phyloP scores from a whole-genome alignment of 352 stramenopile genomes.

The Aphanomyces stellatus region DNA sequence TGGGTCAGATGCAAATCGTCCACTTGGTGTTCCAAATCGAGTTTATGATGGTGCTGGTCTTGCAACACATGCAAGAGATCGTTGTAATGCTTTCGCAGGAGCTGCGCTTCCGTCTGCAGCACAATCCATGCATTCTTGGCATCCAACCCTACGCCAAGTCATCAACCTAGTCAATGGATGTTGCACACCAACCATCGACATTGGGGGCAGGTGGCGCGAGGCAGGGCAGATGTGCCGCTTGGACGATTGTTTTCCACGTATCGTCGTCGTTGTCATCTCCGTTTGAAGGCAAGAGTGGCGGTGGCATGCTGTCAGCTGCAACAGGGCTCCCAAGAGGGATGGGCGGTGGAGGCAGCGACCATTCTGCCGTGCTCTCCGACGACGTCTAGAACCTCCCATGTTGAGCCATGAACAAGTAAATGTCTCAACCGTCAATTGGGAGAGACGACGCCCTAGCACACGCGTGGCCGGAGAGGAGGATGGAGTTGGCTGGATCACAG shows the following conservation, averaged over 20 bases:
- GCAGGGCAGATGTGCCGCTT: not conserved
- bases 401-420: no score
- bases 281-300: no score
- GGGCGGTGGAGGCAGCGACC: no score
- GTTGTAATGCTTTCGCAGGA: conserved; percentile 75
- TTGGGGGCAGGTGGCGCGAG: not conserved
- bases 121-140: conserved; percentile 36
- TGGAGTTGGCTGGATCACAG: no score
- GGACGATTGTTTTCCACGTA: not conserved
- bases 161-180: not conserved
- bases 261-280: not conserved
- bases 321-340: no score
- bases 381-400: no score
- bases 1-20: conserved; percentile 6
- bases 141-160: conserved; percentile 49
- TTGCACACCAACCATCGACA: not conserved
- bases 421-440: no score
- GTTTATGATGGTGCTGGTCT: not conserved
- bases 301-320: no score
- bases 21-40: not conserved
- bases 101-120: conserved; percentile 43
- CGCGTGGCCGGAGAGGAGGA: no score
- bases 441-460: no score
- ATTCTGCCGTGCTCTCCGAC: no score
- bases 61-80: conserved; percentile 55